phyloP scores from a whole-genome alignment of 2,329 filamentous ascomycete genomes.

The Pseudofabraea citricarpa region DNA sequence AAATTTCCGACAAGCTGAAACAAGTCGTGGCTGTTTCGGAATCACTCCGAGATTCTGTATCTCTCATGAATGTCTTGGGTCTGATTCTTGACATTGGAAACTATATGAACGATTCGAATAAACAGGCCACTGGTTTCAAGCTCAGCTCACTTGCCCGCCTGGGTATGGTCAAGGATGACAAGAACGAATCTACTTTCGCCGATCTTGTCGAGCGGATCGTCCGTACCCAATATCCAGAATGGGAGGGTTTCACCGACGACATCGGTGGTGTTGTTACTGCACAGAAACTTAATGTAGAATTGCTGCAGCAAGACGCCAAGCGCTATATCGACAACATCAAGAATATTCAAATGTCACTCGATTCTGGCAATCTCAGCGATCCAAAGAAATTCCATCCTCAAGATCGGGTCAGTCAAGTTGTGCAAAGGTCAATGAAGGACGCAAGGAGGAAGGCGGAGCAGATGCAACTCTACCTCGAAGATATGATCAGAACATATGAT shows the following conservation, averaged over 20 bases:
- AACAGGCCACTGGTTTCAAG: conserved; percentile 97
- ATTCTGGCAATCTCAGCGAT: conserved; percentile 90
- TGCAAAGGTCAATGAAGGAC: conserved; percentile 94
- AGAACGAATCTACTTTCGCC: conserved; percentile 94
- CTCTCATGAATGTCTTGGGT: conserved; percentile 91
- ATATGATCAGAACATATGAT: conserved; percentile 86
- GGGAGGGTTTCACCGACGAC: conserved; percentile 83
- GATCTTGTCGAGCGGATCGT: conserved; percentile 96
- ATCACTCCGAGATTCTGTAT: conserved; percentile 83
- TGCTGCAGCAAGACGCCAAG: conserved; percentile 80
- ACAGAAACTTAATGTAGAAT: conserved; percentile 94
- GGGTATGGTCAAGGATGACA: conserved; percentile 98
- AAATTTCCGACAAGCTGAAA: conserved; percentile 79
- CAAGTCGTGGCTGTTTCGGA: conserved; percentile 86
- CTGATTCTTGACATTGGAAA: conserved; percentile 97
- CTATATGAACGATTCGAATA: conserved; percentile 99
- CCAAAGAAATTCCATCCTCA: conserved; percentile 97
- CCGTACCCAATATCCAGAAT: conserved; percentile 92
- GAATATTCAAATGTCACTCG: conserved; percentile 87
- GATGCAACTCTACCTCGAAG: conserved; percentile 87
- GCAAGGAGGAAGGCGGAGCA: conserved; percentile 93
- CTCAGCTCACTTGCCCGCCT: conserved; percentile 87
- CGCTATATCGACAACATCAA: conserved; percentile 93
- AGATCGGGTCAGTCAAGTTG: conserved; percentile 87
- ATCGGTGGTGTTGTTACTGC: conserved; percentile 72